Conservation (phyloP, 371 early-diverging fungal species). For the Rhizopus delemar region DNA sequence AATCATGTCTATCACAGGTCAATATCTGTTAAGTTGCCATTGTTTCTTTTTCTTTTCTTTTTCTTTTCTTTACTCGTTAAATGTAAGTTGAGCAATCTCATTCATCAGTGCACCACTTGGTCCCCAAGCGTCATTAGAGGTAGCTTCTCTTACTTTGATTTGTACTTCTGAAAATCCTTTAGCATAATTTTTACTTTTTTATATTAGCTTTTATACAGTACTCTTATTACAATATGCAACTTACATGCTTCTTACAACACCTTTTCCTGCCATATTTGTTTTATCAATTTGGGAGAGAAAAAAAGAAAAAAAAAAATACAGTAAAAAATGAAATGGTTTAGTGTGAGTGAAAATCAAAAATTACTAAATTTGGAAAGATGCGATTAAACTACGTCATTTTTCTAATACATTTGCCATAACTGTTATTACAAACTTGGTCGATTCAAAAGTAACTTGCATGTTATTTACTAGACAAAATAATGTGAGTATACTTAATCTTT, state of each 20-base stretch:
- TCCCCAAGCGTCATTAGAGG: slow-evolving; percentile 89
- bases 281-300: not conserved
- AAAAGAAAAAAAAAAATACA: slow-evolving; percentile 3
- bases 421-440: too few relatives aligned
- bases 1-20: slow-evolving; percentile 70
- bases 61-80: slow-evolving; percentile 69
- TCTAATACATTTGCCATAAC: too few relatives aligned
- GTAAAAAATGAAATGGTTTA: not conserved
- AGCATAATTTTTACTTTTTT: slow-evolving; percentile 87
- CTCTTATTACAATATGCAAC: not conserved
- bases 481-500: too few relatives aligned
- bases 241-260: slow-evolving; percentile 36
- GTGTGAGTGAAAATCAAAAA: too few relatives aligned
- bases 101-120: slow-evolving; percentile 87
- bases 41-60: not conserved
- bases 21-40: too few relatives aligned
- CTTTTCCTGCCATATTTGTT: slow-evolving; percentile 25
- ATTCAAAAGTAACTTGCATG: too few relatives aligned
- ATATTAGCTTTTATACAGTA: not conserved
- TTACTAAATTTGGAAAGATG: not conserved
- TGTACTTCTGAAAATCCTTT: slow-evolving; percentile 96
- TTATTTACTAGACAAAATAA: too few relatives aligned
- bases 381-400: not conserved
- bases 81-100: slow-evolving; percentile 87
- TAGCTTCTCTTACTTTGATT: slow-evolving; percentile 92